Evolutionary conservation across 306 rosid genomes (phyloP).

Genomic region (Lagenaria siceraria): DNA sequence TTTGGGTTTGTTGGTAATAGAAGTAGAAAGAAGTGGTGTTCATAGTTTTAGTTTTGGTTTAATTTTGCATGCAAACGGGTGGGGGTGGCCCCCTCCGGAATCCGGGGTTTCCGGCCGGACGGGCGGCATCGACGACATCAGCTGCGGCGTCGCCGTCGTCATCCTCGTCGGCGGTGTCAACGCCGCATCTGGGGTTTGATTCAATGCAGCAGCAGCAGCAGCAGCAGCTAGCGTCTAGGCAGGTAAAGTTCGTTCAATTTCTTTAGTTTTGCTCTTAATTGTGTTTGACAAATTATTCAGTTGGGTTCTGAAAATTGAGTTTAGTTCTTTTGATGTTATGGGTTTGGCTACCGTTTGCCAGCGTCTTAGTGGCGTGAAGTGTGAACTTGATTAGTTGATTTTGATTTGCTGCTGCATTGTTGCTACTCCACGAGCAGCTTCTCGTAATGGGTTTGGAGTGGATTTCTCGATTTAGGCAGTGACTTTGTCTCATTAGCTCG

Average conservation of each 20-base stretch:
- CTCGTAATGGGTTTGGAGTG: background rate
- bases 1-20: background rate
- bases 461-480: background rate
- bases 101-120: constrained; percentile 54
- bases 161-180: constrained; percentile 72
- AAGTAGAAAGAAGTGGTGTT: background rate
- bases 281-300: background rate
- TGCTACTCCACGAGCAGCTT: background rate
- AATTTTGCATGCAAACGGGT: constrained; percentile 70
- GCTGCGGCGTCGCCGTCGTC: constrained; percentile 82
- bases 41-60: constrained; percentile 20
- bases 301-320: background rate
- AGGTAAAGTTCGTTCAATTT: constrained; percentile 42
- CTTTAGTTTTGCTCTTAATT: background rate
- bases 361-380: background rate
- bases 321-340: background rate
- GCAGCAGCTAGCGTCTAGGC: constrained; percentile 53
- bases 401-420: background rate
- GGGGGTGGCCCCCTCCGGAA: constrained; percentile 79
- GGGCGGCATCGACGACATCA: constrained; percentile 59
- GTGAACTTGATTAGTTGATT: background rate
- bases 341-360: background rate
- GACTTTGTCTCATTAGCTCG: background rate
- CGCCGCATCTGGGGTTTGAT: constrained; percentile 71
- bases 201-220: constrained; percentile 66